Evolutionary conservation across 345 rosid species (phyloP).

Genomic region (Eutrema yunnanense): DNA sequence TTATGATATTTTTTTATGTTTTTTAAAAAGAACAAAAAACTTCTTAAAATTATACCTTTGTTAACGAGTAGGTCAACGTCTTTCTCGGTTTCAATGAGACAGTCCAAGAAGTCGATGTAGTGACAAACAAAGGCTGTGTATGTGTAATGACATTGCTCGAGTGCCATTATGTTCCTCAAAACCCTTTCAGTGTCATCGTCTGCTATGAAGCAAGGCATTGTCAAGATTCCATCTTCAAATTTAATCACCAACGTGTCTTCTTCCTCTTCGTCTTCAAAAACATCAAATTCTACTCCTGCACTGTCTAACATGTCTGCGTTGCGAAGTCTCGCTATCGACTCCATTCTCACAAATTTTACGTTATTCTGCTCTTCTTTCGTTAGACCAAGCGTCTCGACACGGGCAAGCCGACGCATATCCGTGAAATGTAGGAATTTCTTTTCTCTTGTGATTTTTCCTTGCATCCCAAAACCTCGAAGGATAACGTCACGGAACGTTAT

Average conservation of each 20-base stretch:
- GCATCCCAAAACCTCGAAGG: neutral
- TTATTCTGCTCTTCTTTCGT: neutral
- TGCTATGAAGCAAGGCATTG: neutral
- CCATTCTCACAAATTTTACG: neutral
- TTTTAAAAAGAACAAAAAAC: too few species aligned
- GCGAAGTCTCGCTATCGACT: neutral
- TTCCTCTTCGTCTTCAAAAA: neutral
- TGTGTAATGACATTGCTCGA: conserved; percentile 17
- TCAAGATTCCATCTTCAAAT: neutral
- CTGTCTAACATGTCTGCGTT: neutral
- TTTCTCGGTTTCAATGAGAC: neutral
- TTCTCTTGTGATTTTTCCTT: neutral
- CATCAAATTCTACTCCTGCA: conserved; percentile 1
- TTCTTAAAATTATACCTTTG: neutral
- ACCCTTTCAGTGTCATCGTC: neutral
- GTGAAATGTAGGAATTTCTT: neutral
- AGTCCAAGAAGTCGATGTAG: conserved; percentile 2
- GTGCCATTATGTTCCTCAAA: conserved; percentile 19
- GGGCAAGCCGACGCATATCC: neutral
- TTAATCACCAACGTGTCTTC: neutral
- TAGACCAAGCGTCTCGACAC: neutral
- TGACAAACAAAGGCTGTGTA: neutral
- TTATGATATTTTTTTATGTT: too few species aligned
- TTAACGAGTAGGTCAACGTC: conserved; percentile 20
- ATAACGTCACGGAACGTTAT: neutral